Evolutionary conservation across 495 filamentous ascomycete genomes (phyloP).

Genomic region (Pyrenopolyporus hunteri): DNA sequence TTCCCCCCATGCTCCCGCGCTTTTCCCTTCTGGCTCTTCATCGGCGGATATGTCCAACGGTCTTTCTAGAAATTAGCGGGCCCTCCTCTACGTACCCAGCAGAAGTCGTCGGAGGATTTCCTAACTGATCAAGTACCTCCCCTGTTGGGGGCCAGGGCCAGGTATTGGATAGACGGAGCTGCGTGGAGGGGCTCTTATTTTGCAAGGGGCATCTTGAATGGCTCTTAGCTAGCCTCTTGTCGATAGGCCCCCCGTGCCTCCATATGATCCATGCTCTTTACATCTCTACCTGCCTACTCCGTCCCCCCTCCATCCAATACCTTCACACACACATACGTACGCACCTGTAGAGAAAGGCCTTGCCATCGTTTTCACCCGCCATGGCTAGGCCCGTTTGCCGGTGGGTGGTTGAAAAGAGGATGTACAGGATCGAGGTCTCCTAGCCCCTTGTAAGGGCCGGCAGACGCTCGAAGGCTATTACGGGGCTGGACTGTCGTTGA

Average conservation of each 20-base stretch:
- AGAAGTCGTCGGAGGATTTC: conserved; percentile 53
- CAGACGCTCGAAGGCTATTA: conserved; percentile 39
- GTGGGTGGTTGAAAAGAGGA: conserved; percentile 34
- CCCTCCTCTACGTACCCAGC: conserved; percentile 39
- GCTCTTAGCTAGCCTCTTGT: conserved; percentile 37
- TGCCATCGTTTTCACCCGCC: conserved; percentile 43
- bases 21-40: conserved; percentile 47
- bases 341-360: conserved; percentile 31
- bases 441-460: conserved; percentile 28
- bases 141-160: conserved; percentile 45
- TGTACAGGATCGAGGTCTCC: conserved; percentile 28
- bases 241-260: conserved; percentile 44
- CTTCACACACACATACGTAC: conserved; percentile 12
- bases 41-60: conserved; percentile 55
- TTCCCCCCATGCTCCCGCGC: conserved; percentile 39
- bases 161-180: conserved; percentile 33
- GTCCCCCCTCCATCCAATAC: conserved; percentile 37
- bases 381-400: conserved; percentile 38
- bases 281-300: conserved; percentile 46
- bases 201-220: conserved; percentile 35
- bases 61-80: conserved; percentile 56
- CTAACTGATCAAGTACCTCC: conserved; percentile 51
- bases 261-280: conserved; percentile 44
- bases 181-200: conserved; percentile 42
- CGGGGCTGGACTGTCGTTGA: conserved; percentile 13